Base-by-base conservation (phyloP, 2,329 filamentous ascomycete species). In the Penicillium digitatum region DNA sequence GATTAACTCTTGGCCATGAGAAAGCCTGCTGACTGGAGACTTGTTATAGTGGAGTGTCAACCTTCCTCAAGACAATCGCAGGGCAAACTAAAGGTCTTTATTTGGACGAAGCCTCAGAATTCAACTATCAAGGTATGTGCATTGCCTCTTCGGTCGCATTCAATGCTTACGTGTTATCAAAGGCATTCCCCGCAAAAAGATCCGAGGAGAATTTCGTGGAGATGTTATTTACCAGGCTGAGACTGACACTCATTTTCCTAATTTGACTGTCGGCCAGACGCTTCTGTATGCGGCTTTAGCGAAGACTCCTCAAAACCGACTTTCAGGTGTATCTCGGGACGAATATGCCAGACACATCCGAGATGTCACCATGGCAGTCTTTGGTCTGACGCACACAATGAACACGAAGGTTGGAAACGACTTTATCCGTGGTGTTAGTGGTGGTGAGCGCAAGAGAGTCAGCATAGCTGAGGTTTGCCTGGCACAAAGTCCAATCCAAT, bases 401-500 rank as follows among this genome's bases (percentile, higher is more conserved):
- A 73, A 76, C 52, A 76, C 79, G n/a, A 79, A 81, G 69, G 77
- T 77, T 27, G 75, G 75, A 4, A 69, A 84, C 61, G 81, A 85
- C 45, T 85, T 80, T 57, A 77, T 86, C 16, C 78, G 83, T 22
- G 83, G 84, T 31, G 83, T 87, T 5, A 83, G 79, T 27, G 84
- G 84, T 58, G 83, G 83, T 48, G 81, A 85, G 62, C 69, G 82
- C 46, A 86, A 86, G 66, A 78, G 84, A 69, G 83, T 86, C 9
- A 70, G 69, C 54, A 71, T 74, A 53, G 70, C 71, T 26, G 72
- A 74, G 54, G 68, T 20, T 18, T 22, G n/a, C 27, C 34, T 73
- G 61, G 69, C 65, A n/a, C 62, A 66, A 70, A 45, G 31, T 32
- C 43, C 43, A 6, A 12, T 32, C 18, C n/a, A 22, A 11, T 32